These are phyloP conservation scores for Quercus gilva DNA, from an alignment of 306 rosid genomes.

Conservation along the genomic window DNA sequence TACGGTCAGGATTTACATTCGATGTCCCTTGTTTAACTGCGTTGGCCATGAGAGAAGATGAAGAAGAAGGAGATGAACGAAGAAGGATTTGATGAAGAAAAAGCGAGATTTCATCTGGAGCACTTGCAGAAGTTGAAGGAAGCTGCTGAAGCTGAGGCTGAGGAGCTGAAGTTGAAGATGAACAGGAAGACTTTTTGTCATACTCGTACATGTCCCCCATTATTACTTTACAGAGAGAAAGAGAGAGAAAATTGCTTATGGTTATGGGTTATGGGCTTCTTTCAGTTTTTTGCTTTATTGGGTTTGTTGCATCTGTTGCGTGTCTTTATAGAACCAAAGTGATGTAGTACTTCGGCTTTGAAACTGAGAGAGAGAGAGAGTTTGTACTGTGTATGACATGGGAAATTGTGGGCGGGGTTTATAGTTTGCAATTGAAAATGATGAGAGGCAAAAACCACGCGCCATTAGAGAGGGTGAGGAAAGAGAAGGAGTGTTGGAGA, in stretches of 20 bases:
- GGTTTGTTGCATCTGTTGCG: slow-evolving; percentile 15
- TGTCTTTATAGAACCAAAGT: slow-evolving; percentile 17
- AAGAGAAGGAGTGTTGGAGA: background rate
- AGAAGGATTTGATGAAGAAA: slow-evolving; percentile 82
- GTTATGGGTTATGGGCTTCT: slow-evolving; percentile 14
- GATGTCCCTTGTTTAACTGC: slow-evolving; percentile 13
- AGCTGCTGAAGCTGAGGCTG: slow-evolving; percentile 2
- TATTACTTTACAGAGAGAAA: slow-evolving; percentile 6
- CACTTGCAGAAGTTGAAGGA: slow-evolving; percentile 19
- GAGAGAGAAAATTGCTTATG: background rate
- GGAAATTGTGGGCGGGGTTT: slow-evolving; percentile 34
- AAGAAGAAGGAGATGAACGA: slow-evolving; percentile 56
- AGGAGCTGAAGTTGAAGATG: slow-evolving; percentile 32
- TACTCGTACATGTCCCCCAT: slow-evolving; percentile 48
- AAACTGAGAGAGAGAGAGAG: slow-evolving; percentile 3
- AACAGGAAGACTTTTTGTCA: slow-evolving; percentile 27
- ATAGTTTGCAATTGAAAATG: slow-evolving; percentile 16
- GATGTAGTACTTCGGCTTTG: slow-evolving; percentile 27
- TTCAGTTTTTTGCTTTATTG: slow-evolving; percentile 1
- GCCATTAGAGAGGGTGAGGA: slow-evolving; percentile 16
- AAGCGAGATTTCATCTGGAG: slow-evolving; percentile 84
- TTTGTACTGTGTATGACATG: slow-evolving; percentile 7
- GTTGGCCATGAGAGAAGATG: slow-evolving; percentile 16
- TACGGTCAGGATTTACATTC: slow-evolving; percentile 3
- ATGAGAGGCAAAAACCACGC: slow-evolving; percentile 9